phyloP scores from a whole-genome alignment of 306 rosid species.

The Trichosanthes cucumerina region DNA sequence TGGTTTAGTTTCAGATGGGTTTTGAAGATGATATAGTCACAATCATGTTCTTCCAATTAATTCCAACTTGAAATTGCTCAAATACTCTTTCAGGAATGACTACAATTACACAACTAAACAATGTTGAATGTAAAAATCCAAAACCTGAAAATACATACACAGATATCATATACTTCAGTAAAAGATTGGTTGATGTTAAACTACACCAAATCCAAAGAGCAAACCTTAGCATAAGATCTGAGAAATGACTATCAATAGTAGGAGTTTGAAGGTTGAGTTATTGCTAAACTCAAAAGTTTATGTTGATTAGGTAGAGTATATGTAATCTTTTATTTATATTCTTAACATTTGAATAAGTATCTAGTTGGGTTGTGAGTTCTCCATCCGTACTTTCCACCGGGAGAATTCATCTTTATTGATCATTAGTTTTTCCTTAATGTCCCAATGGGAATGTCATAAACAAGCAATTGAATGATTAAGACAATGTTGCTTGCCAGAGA shows the following conservation, averaged over 20 bases:
- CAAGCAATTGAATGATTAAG: constrained; percentile 44
- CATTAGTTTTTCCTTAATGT: constrained; percentile 48
- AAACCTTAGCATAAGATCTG: background rate
- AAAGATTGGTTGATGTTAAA: background rate
- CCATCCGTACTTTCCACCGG: constrained; percentile 48
- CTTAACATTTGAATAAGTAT: constrained; percentile 1
- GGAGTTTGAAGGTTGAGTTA: background rate
- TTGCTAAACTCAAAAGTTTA: background rate
- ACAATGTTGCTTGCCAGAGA: constrained; percentile 63
- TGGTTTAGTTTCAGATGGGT: background rate
- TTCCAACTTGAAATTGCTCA: background rate
- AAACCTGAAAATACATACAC: background rate
- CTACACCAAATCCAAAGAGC: no score
- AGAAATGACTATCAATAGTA: background rate
- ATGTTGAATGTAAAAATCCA: background rate
- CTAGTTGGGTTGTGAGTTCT: constrained; percentile 45
- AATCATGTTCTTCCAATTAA: background rate
- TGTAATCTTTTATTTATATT: background rate
- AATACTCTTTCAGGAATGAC: background rate
- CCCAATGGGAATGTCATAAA: constrained; percentile 46
- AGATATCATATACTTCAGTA: background rate
- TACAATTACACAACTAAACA: background rate
- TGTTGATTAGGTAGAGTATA: background rate
- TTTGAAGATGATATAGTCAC: background rate
- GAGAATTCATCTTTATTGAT: constrained; percentile 61